These are phyloP conservation scores for Nemania diffusa DNA, from an alignment of 2,329 filamentous ascomycete genomes.

Conservation along the genomic window DNA sequence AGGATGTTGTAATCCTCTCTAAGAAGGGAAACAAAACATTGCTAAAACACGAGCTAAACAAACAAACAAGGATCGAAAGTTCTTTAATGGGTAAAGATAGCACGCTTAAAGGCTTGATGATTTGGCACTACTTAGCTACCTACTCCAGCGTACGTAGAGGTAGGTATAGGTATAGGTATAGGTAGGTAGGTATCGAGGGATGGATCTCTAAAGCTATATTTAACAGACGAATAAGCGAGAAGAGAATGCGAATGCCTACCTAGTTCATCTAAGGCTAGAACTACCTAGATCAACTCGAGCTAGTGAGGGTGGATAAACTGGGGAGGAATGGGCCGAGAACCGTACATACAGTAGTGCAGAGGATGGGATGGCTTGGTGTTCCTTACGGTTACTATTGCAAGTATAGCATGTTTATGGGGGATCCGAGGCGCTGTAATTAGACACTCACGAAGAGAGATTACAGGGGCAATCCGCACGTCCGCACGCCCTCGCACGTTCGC, in stretches of 20 bases:
- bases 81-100: neutral
- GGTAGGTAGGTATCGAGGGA: no score
- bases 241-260: conserved; percentile 15
- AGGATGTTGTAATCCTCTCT: conserved; percentile 9
- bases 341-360: neutral
- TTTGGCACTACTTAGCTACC: conserved; percentile 14
- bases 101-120: conserved; percentile 9
- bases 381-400: neutral
- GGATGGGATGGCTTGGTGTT: conserved; percentile 16
- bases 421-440: conserved; percentile 29
- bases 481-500: neutral
- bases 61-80: neutral
- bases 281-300: conserved; percentile 23
- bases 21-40: neutral
- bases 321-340: conserved; percentile 19
- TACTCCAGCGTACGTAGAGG: neutral
- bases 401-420: neutral
- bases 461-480: conserved; percentile 17
- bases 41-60: conserved; percentile 1
- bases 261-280: neutral
- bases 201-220: conserved; percentile 25
- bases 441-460: conserved; percentile 9
- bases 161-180: neutral
- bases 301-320: conserved; percentile 27
- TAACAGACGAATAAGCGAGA: conserved; percentile 22